A percentile compares a stretch with the other conserved stretches of the same genome.
Conservation (phyloP, 805 yeast species). For the Scheffersomyces stipitis region DNA sequence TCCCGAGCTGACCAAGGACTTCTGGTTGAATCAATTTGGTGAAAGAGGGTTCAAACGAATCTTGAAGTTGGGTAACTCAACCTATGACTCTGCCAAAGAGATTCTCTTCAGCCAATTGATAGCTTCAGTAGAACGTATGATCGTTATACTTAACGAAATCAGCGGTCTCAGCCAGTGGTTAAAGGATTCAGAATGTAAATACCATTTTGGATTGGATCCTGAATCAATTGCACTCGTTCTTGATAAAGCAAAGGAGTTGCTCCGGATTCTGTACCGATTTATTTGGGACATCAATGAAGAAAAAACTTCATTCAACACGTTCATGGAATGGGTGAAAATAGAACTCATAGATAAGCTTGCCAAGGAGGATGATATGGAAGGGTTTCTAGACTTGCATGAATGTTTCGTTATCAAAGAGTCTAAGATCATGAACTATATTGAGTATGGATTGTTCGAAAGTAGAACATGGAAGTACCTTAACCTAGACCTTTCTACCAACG, state of each 20-base stretch:
- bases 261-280: conserved; percentile 34
- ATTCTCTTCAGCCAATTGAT: conserved; percentile 48
- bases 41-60: conserved; percentile 64
- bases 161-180: conserved; percentile 42
- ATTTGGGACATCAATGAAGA: conserved; percentile 48
- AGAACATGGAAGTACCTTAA: conserved; percentile 18
- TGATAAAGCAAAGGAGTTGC: conserved; percentile 17
- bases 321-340: conserved; percentile 44
- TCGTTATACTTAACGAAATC: conserved; percentile 45
- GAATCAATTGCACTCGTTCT: conserved; percentile 7
- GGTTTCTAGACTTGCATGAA: conserved; percentile 10
- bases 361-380: conserved; percentile 33
- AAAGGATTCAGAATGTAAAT: conserved; percentile 11
- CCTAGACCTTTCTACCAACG: conserved; percentile 13
- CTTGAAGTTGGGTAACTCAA: conserved; percentile 47
- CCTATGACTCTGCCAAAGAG: conserved; percentile 52
- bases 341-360: conserved; percentile 36
- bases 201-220: conserved; percentile 9
- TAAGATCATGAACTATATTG: conserved; percentile 25
- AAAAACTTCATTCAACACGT: conserved; percentile 44
- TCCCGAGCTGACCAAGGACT: conserved; percentile 49
- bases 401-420: conserved; percentile 12
- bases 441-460: conserved; percentile 19
- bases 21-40: conserved; percentile 65
- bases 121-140: conserved; percentile 55